A percentile compares a stretch with the other conserved stretches of the same genome.
Evolutionary conservation across 2,329 filamentous ascomycete genomes (phyloP).

Genomic region (Ascochyta viciae-villosae): DNA sequence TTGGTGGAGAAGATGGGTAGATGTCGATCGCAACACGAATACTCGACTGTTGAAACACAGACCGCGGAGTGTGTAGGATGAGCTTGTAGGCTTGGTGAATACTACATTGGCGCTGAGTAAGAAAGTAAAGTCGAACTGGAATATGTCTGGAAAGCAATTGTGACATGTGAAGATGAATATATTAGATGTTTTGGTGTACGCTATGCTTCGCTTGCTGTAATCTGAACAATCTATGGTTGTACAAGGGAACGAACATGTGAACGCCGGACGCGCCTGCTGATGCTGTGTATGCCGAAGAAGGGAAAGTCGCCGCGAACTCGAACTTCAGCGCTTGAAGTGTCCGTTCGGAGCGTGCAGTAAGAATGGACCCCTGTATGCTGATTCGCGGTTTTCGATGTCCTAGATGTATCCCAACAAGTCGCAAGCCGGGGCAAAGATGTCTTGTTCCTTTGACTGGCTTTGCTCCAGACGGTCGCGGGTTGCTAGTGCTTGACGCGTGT

Average conservation of each 20-base stretch:
- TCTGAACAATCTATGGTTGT: constrained; percentile 10
- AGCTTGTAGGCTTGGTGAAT: background rate
- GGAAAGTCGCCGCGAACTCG: constrained; percentile 9
- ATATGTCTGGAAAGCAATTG: background rate
- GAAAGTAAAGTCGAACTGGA: background rate
- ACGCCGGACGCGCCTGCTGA: constrained; percentile 11
- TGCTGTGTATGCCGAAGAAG: constrained; percentile 10
- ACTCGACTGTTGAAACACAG: background rate
- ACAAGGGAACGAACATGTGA: constrained; percentile 5
- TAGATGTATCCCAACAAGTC: background rate
- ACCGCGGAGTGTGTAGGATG: background rate
- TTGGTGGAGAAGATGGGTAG: background rate
- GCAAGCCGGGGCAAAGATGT: background rate
- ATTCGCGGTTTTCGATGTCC: constrained; percentile 10
- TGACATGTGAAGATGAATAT: background rate
- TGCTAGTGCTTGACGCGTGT: background rate
- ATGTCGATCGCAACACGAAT: constrained; percentile 3
- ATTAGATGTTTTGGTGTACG: background rate
- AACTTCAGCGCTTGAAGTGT: constrained; percentile 46
- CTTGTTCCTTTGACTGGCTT: background rate
- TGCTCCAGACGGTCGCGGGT: background rate
- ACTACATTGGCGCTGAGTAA: background rate
- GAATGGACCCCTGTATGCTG: constrained; percentile 7
- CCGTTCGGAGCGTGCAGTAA: constrained; percentile 12
- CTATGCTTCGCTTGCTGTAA: constrained; percentile 11